Percentiles rank a stretch among this genome's conserved stretches.
phyloP scores from a whole-genome alignment of 2,329 filamentous ascomycete species.

The Endocalyx cinctus region DNA sequence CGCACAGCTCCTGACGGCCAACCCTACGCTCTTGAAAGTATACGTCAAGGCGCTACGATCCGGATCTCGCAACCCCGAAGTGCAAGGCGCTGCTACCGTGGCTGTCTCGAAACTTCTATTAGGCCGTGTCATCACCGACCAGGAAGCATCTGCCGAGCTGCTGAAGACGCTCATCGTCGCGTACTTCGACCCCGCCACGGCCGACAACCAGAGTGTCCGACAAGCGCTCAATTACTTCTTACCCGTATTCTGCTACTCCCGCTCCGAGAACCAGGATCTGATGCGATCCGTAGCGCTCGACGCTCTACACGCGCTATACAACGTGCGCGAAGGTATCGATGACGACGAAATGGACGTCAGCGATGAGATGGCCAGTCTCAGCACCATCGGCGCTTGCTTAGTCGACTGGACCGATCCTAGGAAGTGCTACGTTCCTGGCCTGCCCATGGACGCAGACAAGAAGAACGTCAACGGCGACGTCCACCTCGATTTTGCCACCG shows the following conservation, averaged over 20 bases:
- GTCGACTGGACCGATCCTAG: slow-evolving; percentile 95
- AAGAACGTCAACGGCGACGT: slow-evolving; percentile 69
- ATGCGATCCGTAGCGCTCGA: slow-evolving; percentile 73
- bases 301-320: slow-evolving; percentile 70
- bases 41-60: slow-evolving; percentile 77
- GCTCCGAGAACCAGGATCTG: slow-evolving; percentile 73
- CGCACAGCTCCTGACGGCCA: slow-evolving; percentile 64
- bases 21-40: slow-evolving; percentile 73
- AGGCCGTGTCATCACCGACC: slow-evolving; percentile 69
- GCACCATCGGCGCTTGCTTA: slow-evolving; percentile 74
- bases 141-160: slow-evolving; percentile 64
- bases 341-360: slow-evolving; percentile 71
- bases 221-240: slow-evolving; percentile 92
- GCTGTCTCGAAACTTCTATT: slow-evolving; percentile 84
- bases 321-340: slow-evolving; percentile 66
- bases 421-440: slow-evolving; percentile 58
- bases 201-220: slow-evolving; percentile 73
- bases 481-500: slow-evolving; percentile 72
- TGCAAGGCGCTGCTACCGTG: slow-evolving; percentile 76
- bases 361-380: slow-evolving; percentile 74
- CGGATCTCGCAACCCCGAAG: slow-evolving; percentile 62
- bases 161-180: slow-evolving; percentile 78
- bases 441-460: slow-evolving; percentile 51
- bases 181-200: slow-evolving; percentile 85
- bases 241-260: slow-evolving; percentile 87